Base-by-base conservation (phyloP, 2,329 filamentous ascomycete genomes). In the Hymenoscyphus scutula region DNA sequence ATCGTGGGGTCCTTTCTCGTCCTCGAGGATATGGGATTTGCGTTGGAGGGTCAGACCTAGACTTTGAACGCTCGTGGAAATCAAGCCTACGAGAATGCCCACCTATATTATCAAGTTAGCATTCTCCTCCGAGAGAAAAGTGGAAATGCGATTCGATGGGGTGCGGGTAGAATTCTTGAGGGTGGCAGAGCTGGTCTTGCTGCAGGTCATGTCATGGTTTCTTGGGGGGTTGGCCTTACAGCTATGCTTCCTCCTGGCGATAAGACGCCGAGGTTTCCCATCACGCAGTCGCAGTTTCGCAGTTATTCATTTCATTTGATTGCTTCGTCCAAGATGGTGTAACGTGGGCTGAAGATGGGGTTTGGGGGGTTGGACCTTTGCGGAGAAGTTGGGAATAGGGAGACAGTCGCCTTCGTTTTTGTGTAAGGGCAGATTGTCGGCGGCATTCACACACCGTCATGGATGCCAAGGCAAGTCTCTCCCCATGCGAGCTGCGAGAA, bases 1-100 rank as follows among this genome's bases (percentile, higher is more conserved):
- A 77, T 95, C 87, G 75, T 91, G 89, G 7, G 83, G 83, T 32
- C 83, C 81, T 58, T 97, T 97, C 79, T 96, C 92, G 79, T 99
- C 95, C 80, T 99, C 95, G 74, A 98, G 87, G 69, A 99, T 89
- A 79, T 99, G 95, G 67, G 95, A 98, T 78, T 99, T 98, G 75
- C 95, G 91, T 79, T 99, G 95, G 29, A 99, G 84, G 34, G 95
- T 99, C 68, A 99, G 84, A 69, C 95, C 95, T 71, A 99, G 82
- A 76, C 93, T 97, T 77, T 99, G 95, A 27, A 98, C 86, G 75
- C 92, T 95, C 64, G 95, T 97, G 63, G 94, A 98, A 70, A 97
- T 76, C 68, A 99, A 84, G 71, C 95, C 95, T 74, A 97, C 94
- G 67, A 97, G 78, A 74, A 99, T 92, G 73, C 95, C 95, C 74